Evolutionary conservation across 1,284 basidiomycete species (phyloP).

Genomic region (Tremellales sp.): DNA sequence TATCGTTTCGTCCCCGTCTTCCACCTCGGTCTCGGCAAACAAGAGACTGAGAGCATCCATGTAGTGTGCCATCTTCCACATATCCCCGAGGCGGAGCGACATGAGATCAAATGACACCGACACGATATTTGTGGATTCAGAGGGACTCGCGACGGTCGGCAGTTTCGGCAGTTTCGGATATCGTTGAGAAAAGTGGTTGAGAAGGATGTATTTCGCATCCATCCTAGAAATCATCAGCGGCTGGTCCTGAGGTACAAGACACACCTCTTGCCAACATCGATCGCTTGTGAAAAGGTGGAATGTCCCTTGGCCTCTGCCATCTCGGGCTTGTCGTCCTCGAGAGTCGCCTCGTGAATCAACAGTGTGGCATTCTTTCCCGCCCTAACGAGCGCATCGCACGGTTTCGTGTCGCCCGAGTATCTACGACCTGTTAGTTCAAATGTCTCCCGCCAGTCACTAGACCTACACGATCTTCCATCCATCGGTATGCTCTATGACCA

Average conservation of each 20-base stretch:
- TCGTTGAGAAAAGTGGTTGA: constrained; percentile 93
- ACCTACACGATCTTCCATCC: constrained; percentile 79
- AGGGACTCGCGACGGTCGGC: constrained; percentile 31
- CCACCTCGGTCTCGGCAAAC: constrained; percentile 59
- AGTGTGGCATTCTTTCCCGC: constrained; percentile 69
- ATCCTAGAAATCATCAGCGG: constrained; percentile 55
- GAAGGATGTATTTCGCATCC: constrained; percentile 72
- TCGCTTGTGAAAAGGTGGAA: constrained; percentile 83
- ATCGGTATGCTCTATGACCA: constrained; percentile 61
- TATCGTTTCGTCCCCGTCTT: constrained; percentile 48
- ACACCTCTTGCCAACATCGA: constrained; percentile 67
- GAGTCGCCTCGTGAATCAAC: constrained; percentile 90
- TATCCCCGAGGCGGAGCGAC: constrained; percentile 64
- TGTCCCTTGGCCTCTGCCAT: constrained; percentile 76
- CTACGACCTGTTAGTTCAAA: constrained; percentile 47
- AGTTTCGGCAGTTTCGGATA: constrained; percentile 78
- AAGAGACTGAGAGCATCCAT: constrained; percentile 65
- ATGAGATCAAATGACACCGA: constrained; percentile 79
- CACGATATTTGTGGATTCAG: too few species aligned
- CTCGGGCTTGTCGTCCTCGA: constrained; percentile 70
- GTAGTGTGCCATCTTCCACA: constrained; percentile 77
- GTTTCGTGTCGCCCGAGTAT: constrained; percentile 83
- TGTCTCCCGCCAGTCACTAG: not conserved
- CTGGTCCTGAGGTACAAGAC: constrained; percentile 26
- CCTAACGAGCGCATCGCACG: constrained; percentile 63